These are phyloP conservation scores for Tulasnella sp. DNA, from an alignment of 768 basidiomycete species.

Conservation along the genomic window DNA sequence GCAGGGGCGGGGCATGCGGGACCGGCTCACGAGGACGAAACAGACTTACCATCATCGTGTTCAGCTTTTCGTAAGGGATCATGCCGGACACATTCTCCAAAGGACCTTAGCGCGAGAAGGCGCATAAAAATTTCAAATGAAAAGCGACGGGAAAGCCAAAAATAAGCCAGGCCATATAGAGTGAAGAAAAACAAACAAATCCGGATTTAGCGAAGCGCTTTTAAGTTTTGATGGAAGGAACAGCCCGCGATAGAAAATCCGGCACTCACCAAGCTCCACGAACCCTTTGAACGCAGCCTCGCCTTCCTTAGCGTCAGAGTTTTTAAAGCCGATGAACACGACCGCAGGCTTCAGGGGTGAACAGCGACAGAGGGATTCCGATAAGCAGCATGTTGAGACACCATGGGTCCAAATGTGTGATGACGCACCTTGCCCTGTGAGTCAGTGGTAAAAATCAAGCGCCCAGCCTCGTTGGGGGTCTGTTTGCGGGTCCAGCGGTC, in stretches of 20 bases:
- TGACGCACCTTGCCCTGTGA: conserved; percentile 13
- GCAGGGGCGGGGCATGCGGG: background rate
- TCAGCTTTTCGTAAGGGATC: conserved; percentile 26
- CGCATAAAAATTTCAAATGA: background rate
- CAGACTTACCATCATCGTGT: conserved; percentile 25
- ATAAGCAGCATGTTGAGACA: background rate
- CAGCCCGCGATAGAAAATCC: background rate
- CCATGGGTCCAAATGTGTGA: background rate
- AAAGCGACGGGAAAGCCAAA: background rate
- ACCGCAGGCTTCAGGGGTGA: background rate
- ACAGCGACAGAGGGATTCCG: background rate
- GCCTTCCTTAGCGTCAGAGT: conserved; percentile 18
- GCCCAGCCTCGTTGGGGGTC: conserved; percentile 20
- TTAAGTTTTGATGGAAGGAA: background rate
- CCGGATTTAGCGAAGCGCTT: background rate
- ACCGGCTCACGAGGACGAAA: background rate
- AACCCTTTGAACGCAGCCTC: conserved; percentile 26
- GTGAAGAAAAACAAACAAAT: background rate
- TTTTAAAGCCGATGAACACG: conserved; percentile 10
- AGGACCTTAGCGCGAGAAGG: conserved; percentile 15
- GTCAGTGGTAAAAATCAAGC: background rate
- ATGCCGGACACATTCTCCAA: conserved; percentile 23
- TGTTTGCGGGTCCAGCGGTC: conserved; percentile 20
- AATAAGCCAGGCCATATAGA: background rate
- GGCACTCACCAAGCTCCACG: conserved; percentile 19